Conservation (phyloP, 2,329 filamentous ascomycete species). For the Lachnellula subtilissima region DNA sequence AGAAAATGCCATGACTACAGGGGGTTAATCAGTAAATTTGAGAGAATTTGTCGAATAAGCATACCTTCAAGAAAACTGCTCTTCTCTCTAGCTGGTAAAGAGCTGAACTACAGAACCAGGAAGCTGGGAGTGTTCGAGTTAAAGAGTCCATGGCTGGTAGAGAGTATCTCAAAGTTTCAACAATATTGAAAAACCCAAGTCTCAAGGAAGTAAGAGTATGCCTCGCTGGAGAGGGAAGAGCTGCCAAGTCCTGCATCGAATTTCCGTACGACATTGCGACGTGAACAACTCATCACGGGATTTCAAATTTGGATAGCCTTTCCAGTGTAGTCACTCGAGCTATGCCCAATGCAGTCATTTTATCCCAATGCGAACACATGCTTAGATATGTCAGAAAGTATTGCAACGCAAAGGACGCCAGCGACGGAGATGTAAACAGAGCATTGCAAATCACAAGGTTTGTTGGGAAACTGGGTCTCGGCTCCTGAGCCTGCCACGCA, state of each 20-base stretch:
- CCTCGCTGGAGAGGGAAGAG: too few species aligned
- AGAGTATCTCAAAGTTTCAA: background rate
- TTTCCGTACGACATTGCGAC: background rate
- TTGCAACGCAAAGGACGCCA: background rate
- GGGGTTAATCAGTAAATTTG: background rate
- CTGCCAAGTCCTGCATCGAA: too few species aligned
- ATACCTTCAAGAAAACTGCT: constrained; percentile 45
- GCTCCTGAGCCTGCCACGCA: background rate
- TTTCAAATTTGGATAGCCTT: background rate
- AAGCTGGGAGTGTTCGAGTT: constrained; percentile 44
- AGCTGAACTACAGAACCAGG: constrained; percentile 45
- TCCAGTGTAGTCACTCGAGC: constrained; percentile 1
- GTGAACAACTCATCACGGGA: background rate
- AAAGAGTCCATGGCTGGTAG: constrained; percentile 18
- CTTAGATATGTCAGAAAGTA: background rate
- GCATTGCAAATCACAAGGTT: background rate
- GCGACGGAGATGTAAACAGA: background rate
- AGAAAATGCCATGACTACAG: constrained; percentile 47
- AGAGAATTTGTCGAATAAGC: background rate
- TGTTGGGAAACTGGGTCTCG: background rate
- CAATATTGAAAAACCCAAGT: background rate
- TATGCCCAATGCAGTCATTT: constrained; percentile 17
- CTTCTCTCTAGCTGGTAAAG: constrained; percentile 46
- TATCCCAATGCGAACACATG: constrained; percentile 8
- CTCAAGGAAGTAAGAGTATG: too few species aligned